Evolutionary conservation across 2,329 filamentous ascomycete species (phyloP).

Genomic region (Hypoxylon sp.): DNA sequence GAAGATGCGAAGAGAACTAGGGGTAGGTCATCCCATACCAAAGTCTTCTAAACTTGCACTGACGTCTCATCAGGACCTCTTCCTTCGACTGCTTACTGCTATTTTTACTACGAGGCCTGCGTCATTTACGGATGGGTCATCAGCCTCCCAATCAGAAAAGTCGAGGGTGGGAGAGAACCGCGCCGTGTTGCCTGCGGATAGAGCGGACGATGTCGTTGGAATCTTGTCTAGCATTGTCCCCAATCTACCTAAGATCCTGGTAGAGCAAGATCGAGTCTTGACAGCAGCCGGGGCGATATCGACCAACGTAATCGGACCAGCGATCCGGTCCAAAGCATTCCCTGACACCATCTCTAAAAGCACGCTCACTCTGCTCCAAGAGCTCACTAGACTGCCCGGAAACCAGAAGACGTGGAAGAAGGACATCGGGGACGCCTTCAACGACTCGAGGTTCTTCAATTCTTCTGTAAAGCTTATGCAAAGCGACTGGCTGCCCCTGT

Average conservation of each 20-base stretch:
- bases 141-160: constrained; percentile 51
- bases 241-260: constrained; percentile 80
- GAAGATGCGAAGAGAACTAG: constrained; percentile 88
- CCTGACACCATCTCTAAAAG: constrained; percentile 81
- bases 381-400: constrained; percentile 78
- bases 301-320: constrained; percentile 80
- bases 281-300: constrained; percentile 83
- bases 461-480: constrained; percentile 70
- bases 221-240: constrained; percentile 83
- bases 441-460: constrained; percentile 86
- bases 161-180: constrained; percentile 46
- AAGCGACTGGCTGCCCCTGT: constrained; percentile 79
- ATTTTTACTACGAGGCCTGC: constrained; percentile 90
- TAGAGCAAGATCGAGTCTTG: constrained; percentile 84
- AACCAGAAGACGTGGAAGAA: constrained; percentile 92
- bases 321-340: constrained; percentile 83
- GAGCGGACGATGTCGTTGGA: constrained; percentile 77
- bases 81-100: constrained; percentile 86
- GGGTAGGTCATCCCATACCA: constrained; percentile 62
- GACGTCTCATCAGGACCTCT: constrained; percentile 72
- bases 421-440: constrained; percentile 90
- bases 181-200: constrained; percentile 50
- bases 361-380: constrained; percentile 75
- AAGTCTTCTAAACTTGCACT: constrained; percentile 32
- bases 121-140: constrained; percentile 67